Conservation (phyloP, 257 asterid genomes). For the Paraleonurus japonicus region DNA sequence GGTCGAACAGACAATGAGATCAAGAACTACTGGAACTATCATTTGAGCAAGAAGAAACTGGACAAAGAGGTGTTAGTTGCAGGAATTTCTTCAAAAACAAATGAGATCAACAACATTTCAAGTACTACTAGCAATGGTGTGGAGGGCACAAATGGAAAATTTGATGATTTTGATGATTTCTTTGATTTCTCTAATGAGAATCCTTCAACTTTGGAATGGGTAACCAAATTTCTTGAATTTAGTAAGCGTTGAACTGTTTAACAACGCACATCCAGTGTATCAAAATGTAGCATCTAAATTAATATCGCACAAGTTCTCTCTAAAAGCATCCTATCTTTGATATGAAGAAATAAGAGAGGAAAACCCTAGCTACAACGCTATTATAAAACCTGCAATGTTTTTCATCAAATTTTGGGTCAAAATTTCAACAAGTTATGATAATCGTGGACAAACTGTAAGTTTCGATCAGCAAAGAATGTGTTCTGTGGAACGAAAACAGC, state of each 20-base stretch:
- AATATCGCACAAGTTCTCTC: background rate
- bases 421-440: background rate
- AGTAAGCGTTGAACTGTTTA: slow-evolving; percentile 1
- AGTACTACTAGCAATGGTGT: background rate
- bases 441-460: background rate
- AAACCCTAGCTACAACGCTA: background rate
- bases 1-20: slow-evolving; percentile 57
- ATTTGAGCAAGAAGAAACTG: slow-evolving; percentile 37
- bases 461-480: slow-evolving; percentile 10
- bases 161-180: slow-evolving; percentile 45
- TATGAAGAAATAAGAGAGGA: background rate
- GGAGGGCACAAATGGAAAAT: slow-evolving; percentile 26
- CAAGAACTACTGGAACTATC: slow-evolving; percentile 46
- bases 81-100: slow-evolving; percentile 23
- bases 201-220: slow-evolving; percentile 59
- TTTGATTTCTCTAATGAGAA: slow-evolving; percentile 61
- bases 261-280: background rate
- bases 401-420: background rate
- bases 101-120: slow-evolving; percentile 14
- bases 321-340: background rate
- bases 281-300: background rate
- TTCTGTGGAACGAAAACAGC: background rate
- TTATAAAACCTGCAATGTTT: background rate
- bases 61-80: slow-evolving; percentile 28
- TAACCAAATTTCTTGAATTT: slow-evolving; percentile 38